These are phyloP conservation scores for Suaeda aralocaspica DNA, from an alignment of 148 eudicot species.

Conservation along the genomic window DNA sequence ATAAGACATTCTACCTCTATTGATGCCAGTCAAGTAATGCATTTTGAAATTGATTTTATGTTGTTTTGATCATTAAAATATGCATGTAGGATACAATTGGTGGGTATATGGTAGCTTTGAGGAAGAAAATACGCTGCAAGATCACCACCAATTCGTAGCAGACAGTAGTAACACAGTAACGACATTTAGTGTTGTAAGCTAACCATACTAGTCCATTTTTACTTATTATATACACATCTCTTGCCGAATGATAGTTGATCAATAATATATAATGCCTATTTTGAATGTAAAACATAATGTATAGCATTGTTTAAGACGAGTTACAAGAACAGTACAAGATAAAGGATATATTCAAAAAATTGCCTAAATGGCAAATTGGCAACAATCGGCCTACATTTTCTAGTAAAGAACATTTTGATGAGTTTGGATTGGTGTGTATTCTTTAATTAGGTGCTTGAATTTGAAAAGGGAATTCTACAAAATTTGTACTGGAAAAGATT, in stretches of 20 bases:
- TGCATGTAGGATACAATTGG: constrained; percentile 40
- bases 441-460: constrained; percentile 56
- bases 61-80: neutral
- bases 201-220: neutral
- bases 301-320: too few species aligned
- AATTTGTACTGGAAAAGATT: constrained; percentile 67
- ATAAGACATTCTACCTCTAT: too few species aligned
- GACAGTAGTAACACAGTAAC: constrained; percentile 45
- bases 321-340: too few species aligned
- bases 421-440: neutral
- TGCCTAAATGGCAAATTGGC: too few species aligned
- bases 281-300: too few species aligned
- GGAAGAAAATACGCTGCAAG: constrained; percentile 77
- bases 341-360: too few species aligned
- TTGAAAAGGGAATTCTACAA: constrained; percentile 61
- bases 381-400: neutral
- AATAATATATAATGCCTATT: too few species aligned
- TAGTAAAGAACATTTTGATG: neutral
- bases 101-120: constrained; percentile 91
- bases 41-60: too few species aligned
- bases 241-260: too few species aligned
- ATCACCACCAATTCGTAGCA: constrained; percentile 64
- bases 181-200: constrained; percentile 62
- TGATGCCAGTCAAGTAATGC: too few species aligned
- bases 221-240: too few species aligned